Base-by-base conservation (phyloP, 176 grass and related monocot species). In the Poa pratensis region DNA sequence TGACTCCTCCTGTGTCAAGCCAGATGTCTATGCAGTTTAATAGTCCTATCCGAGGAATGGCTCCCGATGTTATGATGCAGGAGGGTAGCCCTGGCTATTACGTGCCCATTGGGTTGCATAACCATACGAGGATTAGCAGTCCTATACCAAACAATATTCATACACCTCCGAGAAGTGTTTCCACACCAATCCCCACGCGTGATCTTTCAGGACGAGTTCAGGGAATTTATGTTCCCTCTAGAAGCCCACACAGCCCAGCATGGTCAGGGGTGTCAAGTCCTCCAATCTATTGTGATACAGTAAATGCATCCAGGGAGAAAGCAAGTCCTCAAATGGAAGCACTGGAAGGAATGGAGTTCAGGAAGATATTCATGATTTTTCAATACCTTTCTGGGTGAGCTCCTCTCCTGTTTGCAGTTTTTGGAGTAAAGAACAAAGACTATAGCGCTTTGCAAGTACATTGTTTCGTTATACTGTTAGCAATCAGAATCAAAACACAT, bases 291-390 rank as follows among this genome's bases (percentile, higher is more conserved):
- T 17, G 19, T 76, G 20, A 20, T 1, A 35, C 15, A 27, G 4
- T 8, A 48, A 82, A 89, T 45, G 30, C 52, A 52, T 75, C 63
- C 53, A 77, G 78, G 43, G 78, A 28, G 26, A 48, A 43, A 37
- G 82, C 39, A 23, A 90, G 78, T 57, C 83, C 83, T 69, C 72
- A 92, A 18, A 94, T 97, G 88, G 7, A 78, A 19, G 88, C 88
- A 49, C 60, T 94, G 42, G 94, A 78, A 6, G 65, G 90, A 27
- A 62, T 92, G 8, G 94, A 94, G 77, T 97, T 94, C 55, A 60
- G 13, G 55, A 57, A 75, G 79, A 85, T 23, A 50, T 60, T 82
- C 35, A 81, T 43, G 70, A 40, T 90, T 82, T 75, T 22, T 37
- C 11, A 53, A 39, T 82, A 82, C 49, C 80, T 82, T 71, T 23